phyloP scores from a whole-genome alignment of 2,329 filamentous ascomycete genomes.

The Beauveria scarabaeidicola region DNA sequence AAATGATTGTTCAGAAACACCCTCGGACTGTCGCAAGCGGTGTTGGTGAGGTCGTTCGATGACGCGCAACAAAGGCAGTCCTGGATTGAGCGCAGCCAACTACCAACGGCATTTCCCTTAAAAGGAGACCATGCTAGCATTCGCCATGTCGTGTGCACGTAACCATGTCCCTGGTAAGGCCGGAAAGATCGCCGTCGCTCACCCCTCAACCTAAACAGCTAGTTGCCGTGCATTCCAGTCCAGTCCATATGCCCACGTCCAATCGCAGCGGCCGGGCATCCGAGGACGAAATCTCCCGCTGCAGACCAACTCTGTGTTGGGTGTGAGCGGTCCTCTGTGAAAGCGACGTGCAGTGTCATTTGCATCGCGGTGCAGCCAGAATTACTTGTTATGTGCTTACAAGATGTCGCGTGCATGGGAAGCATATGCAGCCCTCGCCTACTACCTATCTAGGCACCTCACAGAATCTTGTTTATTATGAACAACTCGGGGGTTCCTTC shows the following conservation, averaged over 20 bases:
- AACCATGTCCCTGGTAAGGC: background rate
- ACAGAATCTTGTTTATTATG: background rate
- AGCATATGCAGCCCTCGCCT: too few relatives aligned
- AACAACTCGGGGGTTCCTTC: background rate
- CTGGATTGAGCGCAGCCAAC: too few relatives aligned
- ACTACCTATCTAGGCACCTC: too few relatives aligned
- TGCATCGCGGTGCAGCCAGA: background rate
- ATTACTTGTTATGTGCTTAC: background rate
- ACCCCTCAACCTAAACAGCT: background rate
- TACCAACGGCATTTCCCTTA: too few relatives aligned
- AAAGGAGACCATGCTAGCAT: too few relatives aligned
- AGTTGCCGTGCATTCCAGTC: background rate
- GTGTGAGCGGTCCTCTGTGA: background rate
- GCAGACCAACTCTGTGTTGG: background rate
- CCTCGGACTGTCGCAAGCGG: too few relatives aligned
- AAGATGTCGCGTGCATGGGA: background rate
- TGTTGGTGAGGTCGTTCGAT: too few relatives aligned
- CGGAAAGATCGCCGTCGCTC: background rate
- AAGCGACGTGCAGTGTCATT: background rate
- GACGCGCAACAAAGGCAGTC: too few relatives aligned
- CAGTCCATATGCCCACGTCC: background rate
- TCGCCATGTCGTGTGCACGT: background rate
- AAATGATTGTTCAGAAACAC: too few relatives aligned
- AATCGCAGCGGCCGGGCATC: background rate
- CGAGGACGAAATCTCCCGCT: background rate